Base-by-base conservation (phyloP, 192 early-diverging fungal species). In the Backusella morwellensis region DNA sequence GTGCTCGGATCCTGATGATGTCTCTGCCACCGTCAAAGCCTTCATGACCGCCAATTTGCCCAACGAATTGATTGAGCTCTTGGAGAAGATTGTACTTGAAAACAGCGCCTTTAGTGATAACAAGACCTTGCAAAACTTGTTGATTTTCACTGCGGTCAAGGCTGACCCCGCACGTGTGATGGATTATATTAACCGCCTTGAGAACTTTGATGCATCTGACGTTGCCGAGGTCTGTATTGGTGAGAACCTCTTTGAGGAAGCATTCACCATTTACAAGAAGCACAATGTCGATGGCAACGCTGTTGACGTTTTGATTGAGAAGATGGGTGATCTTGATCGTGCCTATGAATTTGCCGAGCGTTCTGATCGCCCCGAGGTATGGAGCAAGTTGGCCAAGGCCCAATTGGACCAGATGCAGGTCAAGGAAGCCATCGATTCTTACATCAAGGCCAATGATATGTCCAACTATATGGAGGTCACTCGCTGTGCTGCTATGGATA, bases 1-100 rank as follows among this genome's bases (percentile, higher is more conserved):
- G 80, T 95, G 95, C 41, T 91, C 90, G 54, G 98, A 98, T 75
- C 98, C 98, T 29, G 98, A 99, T 82, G 95, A 99, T 82, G 98
- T 99, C 0, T 98, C 98, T 17, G 88, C 96, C 68, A 94, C 97
- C 21, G 98, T 99, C 71, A 98, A 98, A 87, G 97, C 98, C 0
- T 99, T 99, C 75, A 98, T 99, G 96, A 92, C 91, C 21, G 97
- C 98, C 40, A 95, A 95, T 72, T 88, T 99, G 19, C 96, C 97
- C 9, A 92, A 96, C 59, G 98, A 99, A 85, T 88, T 99, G 70
- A 99, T 99, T 76, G 97, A 98, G 85, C 86, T 99, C 6, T 85
- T 99, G 70, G 97, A 98, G 84, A 97, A 97, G 88, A 88, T 99
- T 77, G 94, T 99, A 8, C 86, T 99, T 54, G 98, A 98, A 82